These are phyloP conservation scores for Tolypocladium pustulatum DNA, from an alignment of 2,329 filamentous ascomycete genomes.

Conservation along the genomic window DNA sequence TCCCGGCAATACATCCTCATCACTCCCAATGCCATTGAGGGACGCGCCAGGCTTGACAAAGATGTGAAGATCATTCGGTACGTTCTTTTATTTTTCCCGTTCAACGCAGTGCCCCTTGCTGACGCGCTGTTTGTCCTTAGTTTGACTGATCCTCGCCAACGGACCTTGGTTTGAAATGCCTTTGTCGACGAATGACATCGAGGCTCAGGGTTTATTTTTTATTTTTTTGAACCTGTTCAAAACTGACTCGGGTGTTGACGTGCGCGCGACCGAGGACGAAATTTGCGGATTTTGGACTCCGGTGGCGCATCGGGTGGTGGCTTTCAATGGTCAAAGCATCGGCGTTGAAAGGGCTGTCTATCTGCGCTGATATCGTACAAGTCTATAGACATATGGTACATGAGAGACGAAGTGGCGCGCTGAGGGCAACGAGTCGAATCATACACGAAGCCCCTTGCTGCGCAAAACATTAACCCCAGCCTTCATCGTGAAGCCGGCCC, in stretches of 20 bases:
- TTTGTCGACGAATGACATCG: background rate
- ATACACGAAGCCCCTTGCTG: constrained; percentile 81
- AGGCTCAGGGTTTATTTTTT: background rate
- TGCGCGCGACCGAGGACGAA: background rate
- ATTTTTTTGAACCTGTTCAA: background rate
- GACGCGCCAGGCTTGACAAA: constrained; percentile 42
- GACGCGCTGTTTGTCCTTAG: constrained; percentile 21
- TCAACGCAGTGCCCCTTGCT: constrained; percentile 8
- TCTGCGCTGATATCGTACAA: constrained; percentile 3
- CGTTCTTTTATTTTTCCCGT: constrained; percentile 8
- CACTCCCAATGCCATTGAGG: constrained; percentile 76
- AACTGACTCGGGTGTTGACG: no score
- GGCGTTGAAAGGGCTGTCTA: background rate
- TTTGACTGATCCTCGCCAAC: constrained; percentile 49
- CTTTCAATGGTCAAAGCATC: background rate
- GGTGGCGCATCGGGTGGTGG: background rate
- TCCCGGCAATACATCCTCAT: constrained; percentile 94
- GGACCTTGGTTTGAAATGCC: constrained; percentile 23
- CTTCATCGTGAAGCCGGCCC: constrained; percentile 70
- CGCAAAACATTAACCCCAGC: constrained; percentile 72
- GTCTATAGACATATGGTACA: background rate
- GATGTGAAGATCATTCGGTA: constrained; percentile 75
- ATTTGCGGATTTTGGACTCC: background rate
- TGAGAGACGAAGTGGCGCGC: background rate
- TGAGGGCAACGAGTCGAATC: constrained; percentile 10